Evolutionary conservation across 306 rosid species (phyloP).

Genomic region (Vigna unguiculata): DNA sequence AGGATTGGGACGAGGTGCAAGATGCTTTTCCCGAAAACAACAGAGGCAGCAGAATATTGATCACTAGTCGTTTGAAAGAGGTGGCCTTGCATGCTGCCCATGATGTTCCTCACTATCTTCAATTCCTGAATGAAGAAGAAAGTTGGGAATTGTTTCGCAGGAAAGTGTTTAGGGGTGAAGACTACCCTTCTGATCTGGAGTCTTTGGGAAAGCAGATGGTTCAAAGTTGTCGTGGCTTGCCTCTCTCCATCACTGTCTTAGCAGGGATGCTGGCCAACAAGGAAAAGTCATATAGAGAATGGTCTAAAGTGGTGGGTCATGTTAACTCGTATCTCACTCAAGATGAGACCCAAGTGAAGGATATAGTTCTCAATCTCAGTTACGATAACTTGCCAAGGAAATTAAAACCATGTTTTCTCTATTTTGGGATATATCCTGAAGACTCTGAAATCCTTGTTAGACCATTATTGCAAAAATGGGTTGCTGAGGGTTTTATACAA

Average conservation of each 20-base stretch:
- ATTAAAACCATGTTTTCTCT: conserved; percentile 44
- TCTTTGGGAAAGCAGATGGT: conserved; percentile 17
- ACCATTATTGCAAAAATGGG: conserved; percentile 24
- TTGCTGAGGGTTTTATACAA: conserved; percentile 43
- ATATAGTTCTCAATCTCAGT: conserved; percentile 44
- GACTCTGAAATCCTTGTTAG: conserved; percentile 34
- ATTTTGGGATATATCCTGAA: conserved; percentile 43
- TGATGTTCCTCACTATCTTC: conserved; percentile 23
- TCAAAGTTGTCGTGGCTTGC: conserved; percentile 39
- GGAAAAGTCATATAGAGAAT: conserved; percentile 29
- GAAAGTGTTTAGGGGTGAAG: conserved; percentile 38
- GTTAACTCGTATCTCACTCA: conserved; percentile 32
- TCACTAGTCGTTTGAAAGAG: conserved; percentile 40
- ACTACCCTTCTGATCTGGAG: conserved; percentile 12
- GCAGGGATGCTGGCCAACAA: conserved; percentile 40
- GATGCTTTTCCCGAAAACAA: conserved; percentile 20
- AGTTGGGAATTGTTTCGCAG: conserved; percentile 46
- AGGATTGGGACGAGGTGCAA: conserved; percentile 29
- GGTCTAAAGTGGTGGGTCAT: conserved; percentile 37
- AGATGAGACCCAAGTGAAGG: conserved; percentile 40
- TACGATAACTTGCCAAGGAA: conserved; percentile 21
- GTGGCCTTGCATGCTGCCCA: conserved; percentile 3
- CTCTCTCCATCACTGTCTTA: conserved; percentile 36
- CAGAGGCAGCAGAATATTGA: conserved; percentile 39
- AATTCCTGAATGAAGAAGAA: conserved; percentile 23